Percentiles rank a stretch among this genome's conserved stretches.
Conservation (phyloP, 208 protist genomes). For the Leishmania gerbilli region DNA sequence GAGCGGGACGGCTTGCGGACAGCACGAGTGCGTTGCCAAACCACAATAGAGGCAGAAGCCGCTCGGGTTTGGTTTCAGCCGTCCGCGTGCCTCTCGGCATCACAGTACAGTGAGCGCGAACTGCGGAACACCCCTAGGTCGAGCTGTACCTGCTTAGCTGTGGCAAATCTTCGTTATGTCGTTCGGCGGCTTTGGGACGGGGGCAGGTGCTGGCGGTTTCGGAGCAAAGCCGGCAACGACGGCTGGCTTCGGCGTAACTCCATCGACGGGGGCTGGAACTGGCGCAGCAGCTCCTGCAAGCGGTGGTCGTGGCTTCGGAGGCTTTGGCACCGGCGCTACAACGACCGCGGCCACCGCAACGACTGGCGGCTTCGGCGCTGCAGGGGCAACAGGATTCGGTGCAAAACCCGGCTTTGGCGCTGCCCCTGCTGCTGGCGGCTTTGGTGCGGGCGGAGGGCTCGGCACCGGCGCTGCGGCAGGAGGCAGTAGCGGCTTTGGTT, state of each 20-base stretch:
- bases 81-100: not conserved
- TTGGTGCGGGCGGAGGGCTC: constrained; percentile 21
- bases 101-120: not conserved
- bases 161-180: constrained; percentile 1
- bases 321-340: constrained; percentile 19
- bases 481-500: constrained; percentile 23
- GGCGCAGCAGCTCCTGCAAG: not conserved
- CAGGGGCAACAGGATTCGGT: constrained; percentile 2
- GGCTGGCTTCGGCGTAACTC: constrained; percentile 26
- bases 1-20: not conserved
- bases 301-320: constrained; percentile 7
- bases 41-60: not conserved
- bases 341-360: constrained; percentile 11
- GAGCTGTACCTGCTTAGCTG: not conserved
- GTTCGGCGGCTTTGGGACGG: constrained; percentile 40
- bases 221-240: constrained; percentile 12
- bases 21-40: not conserved
- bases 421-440: constrained; percentile 8
- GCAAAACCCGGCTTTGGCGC: constrained; percentile 31
- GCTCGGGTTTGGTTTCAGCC: not conserved
- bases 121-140: not conserved
- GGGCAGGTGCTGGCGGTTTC: constrained; percentile 8
- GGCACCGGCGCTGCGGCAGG: constrained; percentile 7
- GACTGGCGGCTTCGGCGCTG: constrained; percentile 32
- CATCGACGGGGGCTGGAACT: constrained; percentile 5